Conservation (phyloP, 352 stramenopile species). For the Pythium biforme region DNA sequence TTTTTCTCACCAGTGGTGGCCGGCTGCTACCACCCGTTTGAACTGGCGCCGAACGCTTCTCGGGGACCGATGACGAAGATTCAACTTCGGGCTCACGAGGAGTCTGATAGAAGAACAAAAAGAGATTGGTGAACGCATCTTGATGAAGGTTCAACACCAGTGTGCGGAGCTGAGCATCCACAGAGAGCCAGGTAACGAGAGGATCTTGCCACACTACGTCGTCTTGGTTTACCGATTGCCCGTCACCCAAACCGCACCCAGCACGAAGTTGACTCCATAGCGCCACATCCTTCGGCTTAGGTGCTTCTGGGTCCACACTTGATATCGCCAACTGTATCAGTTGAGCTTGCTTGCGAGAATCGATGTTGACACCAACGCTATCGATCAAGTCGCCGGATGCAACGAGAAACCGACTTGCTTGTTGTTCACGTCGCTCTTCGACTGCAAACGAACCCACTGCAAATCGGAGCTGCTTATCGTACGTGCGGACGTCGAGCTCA, state of each 20-base stretch:
- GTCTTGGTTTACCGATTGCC: constrained; percentile 6
- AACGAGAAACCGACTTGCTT: constrained; percentile 36
- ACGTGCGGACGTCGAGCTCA: constrained; percentile 58
- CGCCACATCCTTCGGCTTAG: constrained; percentile 51
- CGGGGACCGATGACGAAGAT: neutral
- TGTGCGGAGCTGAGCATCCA: constrained; percentile 68
- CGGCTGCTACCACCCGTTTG: neutral
- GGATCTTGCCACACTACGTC: constrained; percentile 74
- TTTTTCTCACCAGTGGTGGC: constrained; percentile 21
- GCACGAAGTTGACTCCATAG: constrained; percentile 42
- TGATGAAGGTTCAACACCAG: constrained; percentile 78
- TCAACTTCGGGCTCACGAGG: neutral
- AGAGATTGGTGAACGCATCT: constrained; percentile 68
- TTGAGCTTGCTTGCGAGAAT: constrained; percentile 25
- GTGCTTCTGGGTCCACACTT: constrained; percentile 61
- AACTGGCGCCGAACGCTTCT: neutral
- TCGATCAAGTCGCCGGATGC: constrained; percentile 42
- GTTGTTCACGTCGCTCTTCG: constrained; percentile 39
- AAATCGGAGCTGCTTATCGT: constrained; percentile 71
- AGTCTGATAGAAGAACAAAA: constrained; percentile 70
- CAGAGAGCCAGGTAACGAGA: constrained; percentile 61
- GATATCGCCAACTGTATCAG: constrained; percentile 74
- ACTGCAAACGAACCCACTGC: constrained; percentile 68
- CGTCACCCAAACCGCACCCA: neutral
- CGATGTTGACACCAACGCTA: neutral